These are phyloP conservation scores for Saccharomycopsis hybrid DNA, from an alignment of 1,139 yeast genomes.

Conservation along the genomic window DNA sequence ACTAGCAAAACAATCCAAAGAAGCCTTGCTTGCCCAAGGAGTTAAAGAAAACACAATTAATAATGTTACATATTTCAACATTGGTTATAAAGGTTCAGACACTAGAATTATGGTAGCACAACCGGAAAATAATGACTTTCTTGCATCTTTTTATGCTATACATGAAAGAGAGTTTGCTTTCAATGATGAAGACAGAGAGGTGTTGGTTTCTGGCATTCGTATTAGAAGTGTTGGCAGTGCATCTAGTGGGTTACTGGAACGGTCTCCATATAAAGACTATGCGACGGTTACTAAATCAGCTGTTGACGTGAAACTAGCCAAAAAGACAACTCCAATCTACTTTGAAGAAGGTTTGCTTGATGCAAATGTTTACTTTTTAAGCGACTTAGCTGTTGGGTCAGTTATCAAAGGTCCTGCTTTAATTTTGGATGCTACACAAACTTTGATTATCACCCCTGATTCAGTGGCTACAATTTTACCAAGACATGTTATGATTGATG, in stretches of 20 bases:
- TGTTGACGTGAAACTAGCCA: conserved; percentile 20
- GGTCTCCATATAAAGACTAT: conserved; percentile 28
- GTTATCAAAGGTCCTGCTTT: conserved; percentile 70
- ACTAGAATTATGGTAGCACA: conserved; percentile 56
- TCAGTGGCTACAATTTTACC: conserved; percentile 56
- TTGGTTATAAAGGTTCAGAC: conserved; percentile 83
- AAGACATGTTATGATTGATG: conserved; percentile 50
- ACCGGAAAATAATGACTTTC: conserved; percentile 23
- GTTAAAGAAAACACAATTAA: conserved; percentile 33
- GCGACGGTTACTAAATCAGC: conserved; percentile 24
- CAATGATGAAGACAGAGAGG: conserved; percentile 45
- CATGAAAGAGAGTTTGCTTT: conserved; percentile 71
- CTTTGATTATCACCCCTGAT: conserved; percentile 69
- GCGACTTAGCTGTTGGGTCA: conserved; percentile 46
- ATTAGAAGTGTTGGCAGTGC: conserved; percentile 58
- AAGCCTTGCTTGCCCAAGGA: conserved; percentile 40
- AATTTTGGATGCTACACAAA: conserved; percentile 80
- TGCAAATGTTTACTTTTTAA: conserved; percentile 47
- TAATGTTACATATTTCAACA: conserved; percentile 60
- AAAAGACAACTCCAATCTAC: conserved; percentile 30
- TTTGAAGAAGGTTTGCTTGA: conserved; percentile 46
- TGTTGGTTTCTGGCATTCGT: conserved; percentile 77
- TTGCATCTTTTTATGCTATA: conserved; percentile 36
- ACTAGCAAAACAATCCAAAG: conserved; percentile 31
- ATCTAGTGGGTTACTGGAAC: conserved; percentile 22